Evolutionary conservation across 2,329 filamentous ascomycete genomes (phyloP), one percentile per base, ranked within the genome.

Genomic region (Amylocarpus encephaloides): DNA sequence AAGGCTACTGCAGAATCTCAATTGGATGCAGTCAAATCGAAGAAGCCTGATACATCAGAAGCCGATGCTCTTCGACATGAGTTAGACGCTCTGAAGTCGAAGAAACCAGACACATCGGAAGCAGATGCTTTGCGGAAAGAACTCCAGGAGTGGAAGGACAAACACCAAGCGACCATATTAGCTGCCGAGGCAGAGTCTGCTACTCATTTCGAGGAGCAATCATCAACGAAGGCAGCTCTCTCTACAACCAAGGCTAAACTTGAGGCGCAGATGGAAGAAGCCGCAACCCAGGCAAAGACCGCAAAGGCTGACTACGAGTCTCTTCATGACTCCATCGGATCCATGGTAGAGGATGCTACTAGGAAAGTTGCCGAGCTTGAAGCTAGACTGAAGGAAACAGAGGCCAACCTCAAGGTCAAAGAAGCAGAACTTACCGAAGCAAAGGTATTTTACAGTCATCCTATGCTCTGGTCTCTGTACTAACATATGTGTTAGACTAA

Each of bases 381-480:
- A 47, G 67, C 67, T 44, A 61, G 66, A 46, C 49, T 70, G 43
- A 78, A 75, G 68, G 71, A 64, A 48, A 46, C 57, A n/a, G 58
- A 65, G 47, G 62, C 64, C 6, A 54, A 59, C 6, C 61, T 67
- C 30, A 65, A 65, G 46, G 77, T 83, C 46, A 82, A 79, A 70
- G 79, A 83, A 38, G 79, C 80, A 36, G 80, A 84, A 66, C 70
- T 84, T 61, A 76, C 74, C 13, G 80, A 83, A 65, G 78, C 73
- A 50, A 77, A 77, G 71, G 80, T 83, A 55, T 47, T 36, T 58
- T 0, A 40, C 46, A 29, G 22, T 9, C 18, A 29, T 35, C 51
- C 13, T 16, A 19, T 34, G n/a, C 10, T 33, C 22, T 1, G 19
- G 30, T 33, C 29, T 38, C 34, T 10, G 49, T 43, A 36, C 29